Base-by-base conservation (phyloP, 1,139 yeast species). In the Blastobotrys indianensis region DNA sequence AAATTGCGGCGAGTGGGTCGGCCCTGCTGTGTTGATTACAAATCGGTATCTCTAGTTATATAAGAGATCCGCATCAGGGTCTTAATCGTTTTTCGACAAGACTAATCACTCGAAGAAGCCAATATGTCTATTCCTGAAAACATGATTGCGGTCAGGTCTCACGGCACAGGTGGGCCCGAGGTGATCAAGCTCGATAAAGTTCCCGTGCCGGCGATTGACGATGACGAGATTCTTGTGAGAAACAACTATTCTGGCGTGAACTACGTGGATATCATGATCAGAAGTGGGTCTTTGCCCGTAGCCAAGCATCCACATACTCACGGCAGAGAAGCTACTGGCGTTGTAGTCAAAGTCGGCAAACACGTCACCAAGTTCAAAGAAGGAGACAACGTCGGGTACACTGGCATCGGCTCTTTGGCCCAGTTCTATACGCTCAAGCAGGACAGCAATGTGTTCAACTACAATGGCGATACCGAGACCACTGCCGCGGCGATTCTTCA, bases 291-390 rank as follows among this genome's bases (percentile, higher is more conserved):
- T 4, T 58, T 82, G 4, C 88, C 86, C 59, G 82, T 85, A 4
- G 60, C 72, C 2, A 55, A 64, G 33, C 64, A 69, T 40, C 96
- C 97, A 0, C 72, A 70, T 48, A 67, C 77, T 34, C 70, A 85
- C 37, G 96, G 96, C n/a, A 72, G 87, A 49, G 96, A 88, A 63
- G 95, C 90, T 2, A 70, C 83, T 32, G 97, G 96, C 32, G 75
- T 66, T 15, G 77, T 88, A 41, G 92, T 75, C 32, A 77, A 81
- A 13, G 75, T 78, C 16, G 96, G 96, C 23, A 55, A 67, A 1
- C 65, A 72, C 1, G 94, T 84, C 20, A 65, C 68, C 17, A 64
- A 72, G 39, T 80, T 68, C 61, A 63, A 72, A 46, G 78, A 81
- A 25, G 95, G 95, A 30, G 95, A 87, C 59, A 73, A 76, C 42